Percentiles rank a stretch among this genome's conserved stretches.
These are phyloP conservation scores for Chalciporus sp. DNA, from an alignment of 1,284 basidiomycete species.

Conservation along the genomic window DNA sequence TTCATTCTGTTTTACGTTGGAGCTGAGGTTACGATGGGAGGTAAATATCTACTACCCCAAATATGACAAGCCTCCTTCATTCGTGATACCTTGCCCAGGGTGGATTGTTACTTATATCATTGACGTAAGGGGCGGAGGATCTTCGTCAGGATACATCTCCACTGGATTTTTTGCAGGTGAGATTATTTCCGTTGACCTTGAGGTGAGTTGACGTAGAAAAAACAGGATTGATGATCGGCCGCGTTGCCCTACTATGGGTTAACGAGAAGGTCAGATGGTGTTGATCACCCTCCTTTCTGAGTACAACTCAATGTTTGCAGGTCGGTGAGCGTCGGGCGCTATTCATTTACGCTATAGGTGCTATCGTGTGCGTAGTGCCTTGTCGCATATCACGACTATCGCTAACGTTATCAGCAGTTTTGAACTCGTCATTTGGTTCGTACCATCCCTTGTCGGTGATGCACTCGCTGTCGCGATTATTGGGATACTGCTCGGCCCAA, in stretches of 20 bases:
- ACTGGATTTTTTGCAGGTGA: slow-evolving; percentile 50
- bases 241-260: slow-evolving; percentile 27
- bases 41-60: slow-evolving; percentile 22
- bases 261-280: slow-evolving; percentile 23
- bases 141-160: slow-evolving; percentile 49
- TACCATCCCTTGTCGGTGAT: slow-evolving; percentile 53
- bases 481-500: slow-evolving; percentile 57
- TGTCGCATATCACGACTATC: background rate
- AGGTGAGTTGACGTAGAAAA: background rate
- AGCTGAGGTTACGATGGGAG: slow-evolving; percentile 56
- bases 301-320: slow-evolving; percentile 9
- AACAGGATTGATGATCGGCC: slow-evolving; percentile 31
- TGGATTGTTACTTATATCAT: slow-evolving; percentile 54
- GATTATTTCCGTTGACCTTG: background rate
- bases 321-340: slow-evolving; percentile 27
- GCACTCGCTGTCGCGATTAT: slow-evolving; percentile 56
- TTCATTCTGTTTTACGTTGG: slow-evolving; percentile 61
- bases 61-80: background rate
- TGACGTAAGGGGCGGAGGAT: slow-evolving; percentile 45
- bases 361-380: slow-evolving; percentile 32
- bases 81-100: slow-evolving; percentile 24
- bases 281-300: background rate
- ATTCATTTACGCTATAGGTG: slow-evolving; percentile 28
- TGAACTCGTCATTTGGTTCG: slow-evolving; percentile 63
- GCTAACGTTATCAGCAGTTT: slow-evolving; percentile 31